Conservation (phyloP, 2,329 filamentous ascomycete species). For the Blastomyces gilchristii region DNA sequence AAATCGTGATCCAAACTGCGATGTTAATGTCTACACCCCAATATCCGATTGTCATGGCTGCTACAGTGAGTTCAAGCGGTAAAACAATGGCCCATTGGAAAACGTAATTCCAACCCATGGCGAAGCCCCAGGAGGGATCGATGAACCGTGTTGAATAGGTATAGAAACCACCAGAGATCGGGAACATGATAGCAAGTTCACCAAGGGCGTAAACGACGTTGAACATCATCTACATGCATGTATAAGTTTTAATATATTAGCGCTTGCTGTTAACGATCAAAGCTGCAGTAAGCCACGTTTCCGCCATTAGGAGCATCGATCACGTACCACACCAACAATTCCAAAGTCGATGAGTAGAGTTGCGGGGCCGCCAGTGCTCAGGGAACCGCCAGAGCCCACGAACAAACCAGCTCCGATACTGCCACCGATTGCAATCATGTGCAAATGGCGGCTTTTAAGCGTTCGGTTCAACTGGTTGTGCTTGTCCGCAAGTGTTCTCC, state of each 20-base stretch:
- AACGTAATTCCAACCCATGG: constrained; percentile 51
- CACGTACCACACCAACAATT: constrained; percentile 39
- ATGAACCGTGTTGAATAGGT: constrained; percentile 53
- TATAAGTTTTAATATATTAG: background rate
- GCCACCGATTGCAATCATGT: constrained; percentile 33
- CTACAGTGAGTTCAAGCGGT: constrained; percentile 72
- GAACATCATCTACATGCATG: constrained; percentile 41
- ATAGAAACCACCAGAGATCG: constrained; percentile 53
- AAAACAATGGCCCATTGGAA: constrained; percentile 74
- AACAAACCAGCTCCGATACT: constrained; percentile 29
- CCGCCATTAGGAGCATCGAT: background rate
- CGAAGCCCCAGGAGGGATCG: constrained; percentile 47
- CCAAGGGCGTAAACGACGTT: constrained; percentile 51
- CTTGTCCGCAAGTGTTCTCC: constrained; percentile 18
- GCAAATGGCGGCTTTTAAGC: constrained; percentile 28
- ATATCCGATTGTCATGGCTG: constrained; percentile 66
- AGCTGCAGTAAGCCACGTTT: background rate
- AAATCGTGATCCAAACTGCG: constrained; percentile 54
- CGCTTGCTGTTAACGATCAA: background rate
- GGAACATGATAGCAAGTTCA: constrained; percentile 52
- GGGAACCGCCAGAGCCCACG: constrained; percentile 30
- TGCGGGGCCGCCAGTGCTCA: constrained; percentile 30
- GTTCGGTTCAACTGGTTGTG: constrained; percentile 22
- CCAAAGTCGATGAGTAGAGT: constrained; percentile 37
- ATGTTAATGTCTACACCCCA: constrained; percentile 43